Conservation (phyloP, 371 early-diverging fungal species). For the Rozella allomycis region DNA sequence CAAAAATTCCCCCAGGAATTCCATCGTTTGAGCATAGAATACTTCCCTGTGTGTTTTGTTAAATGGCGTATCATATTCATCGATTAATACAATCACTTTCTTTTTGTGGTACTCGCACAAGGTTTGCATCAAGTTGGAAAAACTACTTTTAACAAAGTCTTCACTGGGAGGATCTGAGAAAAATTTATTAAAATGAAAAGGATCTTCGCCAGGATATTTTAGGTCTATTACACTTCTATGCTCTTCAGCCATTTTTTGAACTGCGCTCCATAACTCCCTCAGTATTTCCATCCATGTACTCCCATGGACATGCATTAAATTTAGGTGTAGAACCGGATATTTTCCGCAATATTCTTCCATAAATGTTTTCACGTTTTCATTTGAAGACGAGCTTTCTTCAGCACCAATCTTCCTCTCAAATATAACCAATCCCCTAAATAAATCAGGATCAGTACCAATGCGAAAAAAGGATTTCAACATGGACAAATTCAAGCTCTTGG, state of each 20-base stretch:
- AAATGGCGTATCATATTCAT: conserved; percentile 1
- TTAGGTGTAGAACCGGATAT: background rate
- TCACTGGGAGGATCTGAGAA: too few relatives aligned
- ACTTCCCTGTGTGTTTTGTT: background rate
- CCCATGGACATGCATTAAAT: too few relatives aligned
- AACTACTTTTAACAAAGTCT: too few relatives aligned
- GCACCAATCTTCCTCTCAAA: background rate
- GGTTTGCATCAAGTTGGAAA: background rate
- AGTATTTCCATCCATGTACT: too few relatives aligned
- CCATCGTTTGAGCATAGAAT: background rate
- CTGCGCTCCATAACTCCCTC: background rate
- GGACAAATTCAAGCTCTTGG: background rate
- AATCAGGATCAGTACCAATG: background rate
- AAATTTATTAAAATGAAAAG: too few relatives aligned
- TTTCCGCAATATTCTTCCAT: background rate
- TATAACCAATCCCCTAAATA: background rate
- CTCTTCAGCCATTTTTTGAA: too few relatives aligned
- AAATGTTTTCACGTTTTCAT: too few relatives aligned
- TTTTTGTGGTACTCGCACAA: background rate
- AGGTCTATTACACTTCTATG: too few relatives aligned
- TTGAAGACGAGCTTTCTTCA: too few relatives aligned
- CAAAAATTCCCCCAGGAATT: background rate
- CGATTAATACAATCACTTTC: background rate
- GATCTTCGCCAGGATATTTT: too few relatives aligned
- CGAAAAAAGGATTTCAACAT: background rate